A percentile compares a stretch with the other conserved stretches of the same genome.
Evolutionary conservation across 176 grass and related monocot genomes (phyloP).

Genomic region (Saccharum spontaneum): DNA sequence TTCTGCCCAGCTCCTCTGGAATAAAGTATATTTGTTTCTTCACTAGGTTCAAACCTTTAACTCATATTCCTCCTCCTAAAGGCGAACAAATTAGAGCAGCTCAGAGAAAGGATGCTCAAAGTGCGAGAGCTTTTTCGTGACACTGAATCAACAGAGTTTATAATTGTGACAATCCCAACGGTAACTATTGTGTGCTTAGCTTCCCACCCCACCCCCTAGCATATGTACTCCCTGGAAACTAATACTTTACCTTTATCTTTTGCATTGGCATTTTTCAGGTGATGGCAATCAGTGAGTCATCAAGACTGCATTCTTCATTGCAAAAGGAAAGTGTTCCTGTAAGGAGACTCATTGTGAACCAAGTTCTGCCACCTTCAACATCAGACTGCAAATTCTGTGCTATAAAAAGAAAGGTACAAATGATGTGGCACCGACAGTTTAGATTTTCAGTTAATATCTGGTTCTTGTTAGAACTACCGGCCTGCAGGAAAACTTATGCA

Average conservation of each 20-base stretch:
- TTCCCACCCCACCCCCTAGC: background rate
- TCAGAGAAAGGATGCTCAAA: constrained; percentile 90
- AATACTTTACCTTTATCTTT: background rate
- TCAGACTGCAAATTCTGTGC: constrained; percentile 97
- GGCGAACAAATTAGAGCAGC: constrained; percentile 85
- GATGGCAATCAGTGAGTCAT: constrained; percentile 91
- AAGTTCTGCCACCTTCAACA: constrained; percentile 83
- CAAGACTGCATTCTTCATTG: constrained; percentile 73
- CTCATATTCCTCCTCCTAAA: constrained; percentile 21
- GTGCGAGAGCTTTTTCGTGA: constrained; percentile 91
- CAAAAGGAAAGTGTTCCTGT: constrained; percentile 93
- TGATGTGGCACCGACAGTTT: background rate
- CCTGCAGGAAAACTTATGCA: background rate
- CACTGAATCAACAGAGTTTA: constrained; percentile 84
- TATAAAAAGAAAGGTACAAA: constrained; percentile 96
- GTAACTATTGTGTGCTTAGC: constrained; percentile 38
- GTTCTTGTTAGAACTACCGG: background rate
- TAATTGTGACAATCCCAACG: constrained; percentile 96
- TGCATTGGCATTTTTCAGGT: constrained; percentile 51
- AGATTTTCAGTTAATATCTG: background rate
- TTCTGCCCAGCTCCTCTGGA: constrained; percentile 14
- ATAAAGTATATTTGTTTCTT: constrained; percentile 22
- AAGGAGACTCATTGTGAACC: constrained; percentile 87
- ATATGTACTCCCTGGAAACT: background rate
- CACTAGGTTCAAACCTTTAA: constrained; percentile 7